These are phyloP conservation scores for Grammothele lineata DNA, from an alignment of 768 basidiomycete species.

Conservation along the genomic window DNA sequence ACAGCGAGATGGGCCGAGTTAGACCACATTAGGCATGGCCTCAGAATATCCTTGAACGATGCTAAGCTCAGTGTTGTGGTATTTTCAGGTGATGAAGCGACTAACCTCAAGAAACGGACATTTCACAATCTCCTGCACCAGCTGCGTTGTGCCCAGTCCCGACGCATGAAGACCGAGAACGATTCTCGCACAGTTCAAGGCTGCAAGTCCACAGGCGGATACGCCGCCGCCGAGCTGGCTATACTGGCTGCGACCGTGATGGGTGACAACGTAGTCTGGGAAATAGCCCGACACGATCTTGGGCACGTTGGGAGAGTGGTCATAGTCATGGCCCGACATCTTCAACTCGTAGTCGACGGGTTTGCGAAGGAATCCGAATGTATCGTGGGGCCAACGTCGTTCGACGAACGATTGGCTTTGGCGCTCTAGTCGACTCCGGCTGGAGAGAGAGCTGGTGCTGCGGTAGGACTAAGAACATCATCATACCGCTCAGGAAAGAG, in stretches of 20 bases:
- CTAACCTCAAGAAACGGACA: conserved; percentile 35
- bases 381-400: too few species aligned
- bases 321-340: too few species aligned
- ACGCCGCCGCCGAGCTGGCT: conserved; percentile 30
- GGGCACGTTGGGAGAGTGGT: too few species aligned
- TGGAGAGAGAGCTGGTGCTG: too few species aligned
- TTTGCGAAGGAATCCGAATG: too few species aligned
- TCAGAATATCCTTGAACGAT: conserved; percentile 46
- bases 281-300: conserved; percentile 1
- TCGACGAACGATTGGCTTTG: too few species aligned
- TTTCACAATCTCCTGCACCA: conserved; percentile 32
- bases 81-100: background rate
- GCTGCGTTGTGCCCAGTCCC: conserved; percentile 23
- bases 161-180: conserved; percentile 36
- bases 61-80: too few species aligned
- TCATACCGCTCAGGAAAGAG: too few species aligned
- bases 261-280: conserved; percentile 34
- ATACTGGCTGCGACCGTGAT: conserved; percentile 55
- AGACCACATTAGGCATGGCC: conserved; percentile 56
- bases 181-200: conserved; percentile 57
- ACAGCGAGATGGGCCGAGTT: conserved; percentile 50
- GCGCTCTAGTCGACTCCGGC: too few species aligned
- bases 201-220: conserved; percentile 64
- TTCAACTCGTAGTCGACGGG: too few species aligned
- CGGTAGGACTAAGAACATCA: too few species aligned